Evolutionary conservation across 1,284 basidiomycete genomes (phyloP).

Genomic region (Pseudozyma tsukubaensis): DNA sequence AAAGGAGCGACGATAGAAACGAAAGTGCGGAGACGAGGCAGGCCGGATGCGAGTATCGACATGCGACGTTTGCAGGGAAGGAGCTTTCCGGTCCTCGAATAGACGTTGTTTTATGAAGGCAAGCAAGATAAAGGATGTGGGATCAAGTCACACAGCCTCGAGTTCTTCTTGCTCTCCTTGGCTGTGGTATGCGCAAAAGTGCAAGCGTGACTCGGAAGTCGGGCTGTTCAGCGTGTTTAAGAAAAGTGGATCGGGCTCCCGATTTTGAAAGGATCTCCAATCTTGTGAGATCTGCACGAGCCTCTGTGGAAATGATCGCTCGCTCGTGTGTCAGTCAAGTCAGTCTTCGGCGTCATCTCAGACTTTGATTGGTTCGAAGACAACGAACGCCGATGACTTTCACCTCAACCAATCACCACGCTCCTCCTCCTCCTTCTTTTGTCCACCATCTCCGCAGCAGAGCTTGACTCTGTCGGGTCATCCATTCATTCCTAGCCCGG

Average conservation of each 20-base stretch:
- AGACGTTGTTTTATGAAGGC: not conserved
- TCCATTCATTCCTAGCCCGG: not conserved
- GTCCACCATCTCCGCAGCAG: constrained; percentile 1
- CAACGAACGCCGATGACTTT: not conserved
- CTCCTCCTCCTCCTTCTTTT: not conserved
- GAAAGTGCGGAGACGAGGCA: constrained; percentile 15
- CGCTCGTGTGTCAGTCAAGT: not conserved
- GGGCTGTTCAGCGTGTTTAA: not conserved
- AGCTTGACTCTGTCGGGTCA: constrained; percentile 6
- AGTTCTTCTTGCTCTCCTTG: constrained; percentile 6
- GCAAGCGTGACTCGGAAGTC: constrained; percentile 37
- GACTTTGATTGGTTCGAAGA: constrained; percentile 14
- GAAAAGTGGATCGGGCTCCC: not conserved
- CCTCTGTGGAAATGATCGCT: constrained; percentile 10
- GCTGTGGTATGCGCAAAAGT: constrained; percentile 1
- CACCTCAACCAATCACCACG: constrained; percentile 14
- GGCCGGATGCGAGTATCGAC: constrained; percentile 22
- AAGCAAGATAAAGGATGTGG: not conserved
- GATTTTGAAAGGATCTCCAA: not conserved
- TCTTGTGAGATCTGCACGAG: constrained; percentile 13
- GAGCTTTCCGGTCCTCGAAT: not conserved
- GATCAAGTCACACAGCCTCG: not conserved
- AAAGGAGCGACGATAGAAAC: constrained; percentile 12
- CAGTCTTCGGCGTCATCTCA: not conserved
- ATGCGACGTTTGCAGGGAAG: constrained; percentile 20